Conservation (phyloP, 306 rosid genomes). For the Astragalus membranaceus region DNA sequence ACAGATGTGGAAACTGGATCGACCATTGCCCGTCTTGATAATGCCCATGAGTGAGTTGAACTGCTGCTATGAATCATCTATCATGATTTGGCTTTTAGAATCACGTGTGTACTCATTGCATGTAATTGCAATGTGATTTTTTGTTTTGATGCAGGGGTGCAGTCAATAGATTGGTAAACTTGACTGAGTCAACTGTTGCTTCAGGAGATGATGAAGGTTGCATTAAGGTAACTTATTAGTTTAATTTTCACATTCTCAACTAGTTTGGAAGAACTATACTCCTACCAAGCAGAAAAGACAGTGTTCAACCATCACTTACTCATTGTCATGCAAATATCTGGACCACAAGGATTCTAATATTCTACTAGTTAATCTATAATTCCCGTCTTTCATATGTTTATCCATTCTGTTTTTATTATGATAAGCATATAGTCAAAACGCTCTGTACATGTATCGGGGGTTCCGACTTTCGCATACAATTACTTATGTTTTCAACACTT, state of each 20-base stretch:
- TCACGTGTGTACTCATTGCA: neutral
- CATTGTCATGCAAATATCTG: neutral
- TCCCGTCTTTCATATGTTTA: neutral
- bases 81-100: neutral
- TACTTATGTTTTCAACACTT: no score
- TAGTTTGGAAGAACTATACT: neutral
- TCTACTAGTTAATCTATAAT: neutral
- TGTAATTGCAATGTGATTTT: neutral
- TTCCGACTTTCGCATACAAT: neutral
- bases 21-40: slow-evolving; percentile 57
- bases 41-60: slow-evolving; percentile 63
- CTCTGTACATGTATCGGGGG: neutral
- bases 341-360: neutral
- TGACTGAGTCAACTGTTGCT: slow-evolving; percentile 67
- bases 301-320: neutral
- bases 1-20: slow-evolving; percentile 88
- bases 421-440: neutral
- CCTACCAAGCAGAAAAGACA: neutral
- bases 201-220: slow-evolving; percentile 86
- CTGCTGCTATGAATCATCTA: neutral
- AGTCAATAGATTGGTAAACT: slow-evolving; percentile 64
- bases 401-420: neutral
- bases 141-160: slow-evolving; percentile 49
- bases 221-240: slow-evolving; percentile 51
- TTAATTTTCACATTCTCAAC: slow-evolving; percentile 12